Base-by-base conservation (phyloP, 495 filamentous ascomycete genomes). In the Aspergillus nidulans region DNA sequence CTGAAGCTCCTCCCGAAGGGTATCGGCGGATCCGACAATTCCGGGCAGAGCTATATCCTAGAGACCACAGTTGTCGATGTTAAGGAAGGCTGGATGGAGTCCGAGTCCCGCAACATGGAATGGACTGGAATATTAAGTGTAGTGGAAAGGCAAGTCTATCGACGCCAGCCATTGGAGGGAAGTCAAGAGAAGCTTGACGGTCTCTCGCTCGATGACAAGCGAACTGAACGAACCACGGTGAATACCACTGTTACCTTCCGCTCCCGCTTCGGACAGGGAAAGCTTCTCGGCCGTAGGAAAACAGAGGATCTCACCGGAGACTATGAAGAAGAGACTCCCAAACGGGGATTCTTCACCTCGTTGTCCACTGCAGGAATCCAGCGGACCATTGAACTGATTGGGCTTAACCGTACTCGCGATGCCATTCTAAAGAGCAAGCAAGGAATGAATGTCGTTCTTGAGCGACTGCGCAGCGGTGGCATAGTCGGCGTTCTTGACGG, bases 381-480 rank as follows among this genome's bases (percentile, higher is more conserved):
- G 69, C 77, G 87, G 19, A 95, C 86, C 53, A 95, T 99, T 63
- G 94, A 99, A 75, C 71, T 85, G 32, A 89, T 97, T 41, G 92
- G 90, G 0, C 78, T 92, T 44, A 89, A 84, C 54, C 84, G 90
- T 52, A 95, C 94, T 49, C 80, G 85, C 44, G 87, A 91, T 55
- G 89, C 91, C 38, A 76, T 97, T 51, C 76, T 86, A 51, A 95
- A 92, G 65, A 92, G 89, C 66, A 90, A 91, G 61, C 85, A 97
- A 65, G 94, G 95, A 16, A 97, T 99, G 94, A 88, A 86, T 52
- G 83, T 97, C 40, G 92, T 99, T 15, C 77, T 99, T 21, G 89
- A 95, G 69, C 81, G 94, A 32, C 66, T 97, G 58, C 82, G 94
- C 51, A 76, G 78, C 49, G 89, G 91, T 12, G 89, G 95, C 10